phyloP scores from a whole-genome alignment of 2,329 filamentous ascomycete species.

The Dactylella cylindrospora region DNA sequence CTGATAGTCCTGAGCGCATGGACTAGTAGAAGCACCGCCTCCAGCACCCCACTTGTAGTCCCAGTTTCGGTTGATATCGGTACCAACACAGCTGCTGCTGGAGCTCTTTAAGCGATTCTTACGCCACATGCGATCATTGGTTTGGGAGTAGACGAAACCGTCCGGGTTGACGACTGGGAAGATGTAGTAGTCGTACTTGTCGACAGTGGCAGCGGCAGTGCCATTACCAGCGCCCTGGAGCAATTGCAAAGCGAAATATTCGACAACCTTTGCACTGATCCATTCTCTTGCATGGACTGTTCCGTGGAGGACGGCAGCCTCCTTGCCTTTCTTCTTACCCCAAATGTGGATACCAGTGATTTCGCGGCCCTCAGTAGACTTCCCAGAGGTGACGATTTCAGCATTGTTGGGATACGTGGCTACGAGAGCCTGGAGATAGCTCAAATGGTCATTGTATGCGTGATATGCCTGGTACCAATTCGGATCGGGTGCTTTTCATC shows the following conservation, averaged over 20 bases:
- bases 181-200: slow-evolving; percentile 68
- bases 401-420: slow-evolving; percentile 56
- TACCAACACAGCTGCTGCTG: slow-evolving; percentile 55
- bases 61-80: slow-evolving; percentile 65
- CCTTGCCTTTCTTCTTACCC: slow-evolving; percentile 52
- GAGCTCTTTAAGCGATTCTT: slow-evolving; percentile 59
- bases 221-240: slow-evolving; percentile 55
- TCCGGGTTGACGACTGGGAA: slow-evolving; percentile 66
- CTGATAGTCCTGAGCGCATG: slow-evolving; percentile 58
- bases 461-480: slow-evolving; percentile 61
- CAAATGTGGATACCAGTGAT: slow-evolving; percentile 60
- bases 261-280: slow-evolving; percentile 59
- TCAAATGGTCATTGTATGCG: slow-evolving; percentile 58
- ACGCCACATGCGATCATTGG: slow-evolving; percentile 62
- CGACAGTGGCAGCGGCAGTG: slow-evolving; percentile 53
- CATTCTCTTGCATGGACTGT: slow-evolving; percentile 65
- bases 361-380: slow-evolving; percentile 55
- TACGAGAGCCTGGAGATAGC: slow-evolving; percentile 57
- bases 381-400: slow-evolving; percentile 58
- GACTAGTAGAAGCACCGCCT: slow-evolving; percentile 57
- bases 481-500: slow-evolving; percentile 8
- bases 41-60: slow-evolving; percentile 56
- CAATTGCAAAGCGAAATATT: slow-evolving; percentile 59
- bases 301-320: slow-evolving; percentile 60
- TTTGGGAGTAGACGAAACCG: slow-evolving; percentile 63